Evolutionary conservation across 108 stramenopile genomes (phyloP).

Genomic region (Bacterosira constricta): DNA sequence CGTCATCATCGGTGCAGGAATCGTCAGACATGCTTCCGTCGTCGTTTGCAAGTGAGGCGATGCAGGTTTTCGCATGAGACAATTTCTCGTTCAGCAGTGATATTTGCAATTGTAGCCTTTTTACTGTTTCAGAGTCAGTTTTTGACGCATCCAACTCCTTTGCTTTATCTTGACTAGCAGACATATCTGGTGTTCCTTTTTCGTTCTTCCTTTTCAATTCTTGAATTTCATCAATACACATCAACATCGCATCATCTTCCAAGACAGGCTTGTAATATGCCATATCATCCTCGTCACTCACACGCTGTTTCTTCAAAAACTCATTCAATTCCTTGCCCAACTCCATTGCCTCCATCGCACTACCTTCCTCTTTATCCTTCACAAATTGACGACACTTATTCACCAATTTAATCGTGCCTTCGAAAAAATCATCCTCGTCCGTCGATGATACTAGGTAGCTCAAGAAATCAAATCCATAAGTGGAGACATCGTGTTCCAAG

Average conservation of each 20-base stretch:
- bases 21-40: constrained; percentile 7
- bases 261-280: constrained; percentile 49
- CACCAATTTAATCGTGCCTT: constrained; percentile 40
- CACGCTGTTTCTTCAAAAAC: constrained; percentile 18
- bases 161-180: background rate
- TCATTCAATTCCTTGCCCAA: constrained; percentile 31
- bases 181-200: constrained; percentile 9
- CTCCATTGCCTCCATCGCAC: constrained; percentile 5
- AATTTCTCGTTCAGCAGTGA: constrained; percentile 45
- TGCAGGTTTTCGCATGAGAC: constrained; percentile 34
- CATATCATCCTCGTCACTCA: constrained; percentile 30
- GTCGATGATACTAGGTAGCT: constrained; percentile 13
- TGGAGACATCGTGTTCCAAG: constrained; percentile 33
- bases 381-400: constrained; percentile 54
- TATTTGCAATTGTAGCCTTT: constrained; percentile 26
- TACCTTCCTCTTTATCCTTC: constrained; percentile 7
- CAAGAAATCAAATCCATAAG: constrained; percentile 42
- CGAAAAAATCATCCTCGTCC: constrained; percentile 48
- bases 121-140: constrained; percentile 1
- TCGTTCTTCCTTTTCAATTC: constrained; percentile 38
- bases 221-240: constrained; percentile 56
- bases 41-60: constrained; percentile 48
- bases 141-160: background rate
- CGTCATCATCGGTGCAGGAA: background rate
- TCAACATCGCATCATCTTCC: constrained; percentile 54